Evolutionary conservation across 1,284 basidiomycete species (phyloP), one percentile per base, ranked within the genome.

Genomic region (Crucibulum cyathiforme): DNA sequence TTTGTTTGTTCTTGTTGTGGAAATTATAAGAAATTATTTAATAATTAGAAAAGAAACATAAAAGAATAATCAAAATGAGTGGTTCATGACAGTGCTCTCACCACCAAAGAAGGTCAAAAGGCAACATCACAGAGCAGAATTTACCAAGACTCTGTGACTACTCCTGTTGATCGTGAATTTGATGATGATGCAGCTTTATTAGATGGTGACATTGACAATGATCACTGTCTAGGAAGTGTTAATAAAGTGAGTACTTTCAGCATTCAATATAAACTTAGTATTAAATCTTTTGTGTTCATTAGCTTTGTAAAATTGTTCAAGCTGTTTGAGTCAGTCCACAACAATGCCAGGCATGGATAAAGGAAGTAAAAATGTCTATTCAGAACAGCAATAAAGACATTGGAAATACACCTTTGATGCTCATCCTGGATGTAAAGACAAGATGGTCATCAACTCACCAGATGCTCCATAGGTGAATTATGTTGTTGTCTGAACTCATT

Each of bases 391-490:
- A 8, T 7, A 17, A 3, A 8, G 49, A 35, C 17, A 10, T 3
- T n/a, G 36, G n/a, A 35, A n/a, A n/a, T n/a, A 5, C 7, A 7
- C 12, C 49, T 13, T 17, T 51, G 24, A 39, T 52, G 50, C 34
- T 58, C 19, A 60, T 60, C 54, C 5, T 62, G 8, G 43, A 59
- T 62, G 58, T 60, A 10, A 53, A 48, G 55, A 55, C 58, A 19
- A n/a, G 56, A 36, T 60, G 60, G 58, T 61, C 54, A 2, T 53
- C 59, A 15, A 50, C 48, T 19, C 63, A 67, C 54, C 66, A 67
- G 47, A 69, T 69, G 66, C 57, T 69, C 9, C 34, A 17, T 51
- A 51, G 13, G 49, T 51, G n/a, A 9, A 41, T 9, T 35, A 34
- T 36, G 15, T 15, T 24, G 10, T 36, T 8, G 8, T 51, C 36